A percentile compares a stretch with the other conserved stretches of the same genome.
Conservation (phyloP, 129 eudicot genomes). For the Deinandra increscens region DNA sequence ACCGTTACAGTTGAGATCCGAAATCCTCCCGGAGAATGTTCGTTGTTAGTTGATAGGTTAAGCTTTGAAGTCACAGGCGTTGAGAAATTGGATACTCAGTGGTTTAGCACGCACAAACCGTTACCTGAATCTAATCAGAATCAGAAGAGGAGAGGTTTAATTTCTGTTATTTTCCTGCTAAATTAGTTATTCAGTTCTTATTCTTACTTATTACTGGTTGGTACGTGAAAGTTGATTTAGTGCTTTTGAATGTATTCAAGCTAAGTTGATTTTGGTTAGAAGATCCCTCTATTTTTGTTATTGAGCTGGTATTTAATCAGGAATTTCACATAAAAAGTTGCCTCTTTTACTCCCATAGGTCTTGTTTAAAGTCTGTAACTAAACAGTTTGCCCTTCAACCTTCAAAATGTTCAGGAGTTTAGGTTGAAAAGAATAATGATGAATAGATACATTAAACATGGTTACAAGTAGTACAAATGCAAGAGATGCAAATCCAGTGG, state of each 20-base stretch:
- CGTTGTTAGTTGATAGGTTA: conserved; percentile 62
- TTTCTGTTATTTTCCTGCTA: too few species aligned
- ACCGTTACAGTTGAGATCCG: conserved; percentile 59
- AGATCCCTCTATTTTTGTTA: too few species aligned
- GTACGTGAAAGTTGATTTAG: too few species aligned
- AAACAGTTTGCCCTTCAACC: conserved; percentile 7
- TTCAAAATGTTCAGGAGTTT: conserved; percentile 12
- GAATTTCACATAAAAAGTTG: too few species aligned
- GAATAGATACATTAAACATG: not conserved
- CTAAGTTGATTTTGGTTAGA: too few species aligned
- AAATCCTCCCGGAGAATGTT: conserved; percentile 43
- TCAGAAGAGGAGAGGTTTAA: conserved; percentile 58
- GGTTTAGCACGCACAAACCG: conserved; percentile 71
- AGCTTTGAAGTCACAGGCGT: conserved; percentile 76
- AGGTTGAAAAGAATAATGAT: not conserved
- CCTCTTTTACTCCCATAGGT: too few species aligned
- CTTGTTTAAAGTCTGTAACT: not conserved
- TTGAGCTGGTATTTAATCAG: too few species aligned
- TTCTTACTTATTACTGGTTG: too few species aligned
- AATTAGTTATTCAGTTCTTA: not conserved
- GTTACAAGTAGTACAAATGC: not conserved
- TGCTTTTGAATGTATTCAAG: not conserved
- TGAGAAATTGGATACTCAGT: conserved; percentile 89
- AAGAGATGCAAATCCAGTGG: conserved; percentile 2
- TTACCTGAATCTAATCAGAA: conserved; percentile 47